phyloP scores from a whole-genome alignment of 1,139 yeast species.

The Eremothecium sinecaudum region DNA sequence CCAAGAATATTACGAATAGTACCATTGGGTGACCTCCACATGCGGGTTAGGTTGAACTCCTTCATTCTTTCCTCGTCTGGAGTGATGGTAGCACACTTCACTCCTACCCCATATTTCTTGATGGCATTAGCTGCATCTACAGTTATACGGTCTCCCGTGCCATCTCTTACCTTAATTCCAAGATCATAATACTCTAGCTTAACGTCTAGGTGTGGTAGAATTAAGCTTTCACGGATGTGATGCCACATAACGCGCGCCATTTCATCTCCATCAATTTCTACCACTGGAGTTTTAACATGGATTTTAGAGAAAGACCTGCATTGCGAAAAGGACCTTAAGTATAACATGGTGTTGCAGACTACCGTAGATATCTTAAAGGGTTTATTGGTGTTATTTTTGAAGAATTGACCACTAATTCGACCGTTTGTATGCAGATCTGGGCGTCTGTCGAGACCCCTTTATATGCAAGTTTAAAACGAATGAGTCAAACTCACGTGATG shows the following conservation, averaged over 20 bases:
- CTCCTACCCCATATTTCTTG: conserved; percentile 79
- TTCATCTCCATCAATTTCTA: conserved; percentile 95
- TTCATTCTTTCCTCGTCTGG: conserved; percentile 93
- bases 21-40: conserved; percentile 98
- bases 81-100: conserved; percentile 97
- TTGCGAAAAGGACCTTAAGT: conserved; percentile 7
- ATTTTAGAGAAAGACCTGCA: conserved; percentile 38
- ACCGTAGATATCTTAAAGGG: too few species aligned
- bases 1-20: conserved; percentile 90
- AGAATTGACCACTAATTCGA: background rate
- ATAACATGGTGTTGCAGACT: too few species aligned
- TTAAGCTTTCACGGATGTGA: conserved; percentile 68
- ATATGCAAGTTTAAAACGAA: too few species aligned
- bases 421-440: conserved; percentile 28
- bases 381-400: background rate
- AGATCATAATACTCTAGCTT: conserved; percentile 89
- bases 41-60: conserved; percentile 81
- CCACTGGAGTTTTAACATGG: conserved; percentile 78
- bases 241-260: conserved; percentile 92
- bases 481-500: too few species aligned
- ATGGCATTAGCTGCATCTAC: conserved; percentile 86
- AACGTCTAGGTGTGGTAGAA: conserved; percentile 74
- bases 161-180: conserved; percentile 75
- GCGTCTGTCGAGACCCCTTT: too few species aligned
- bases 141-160: conserved; percentile 82